Evolutionary conservation across 805 yeast genomes (phyloP).

Genomic region (Starmerella riodocensis): DNA sequence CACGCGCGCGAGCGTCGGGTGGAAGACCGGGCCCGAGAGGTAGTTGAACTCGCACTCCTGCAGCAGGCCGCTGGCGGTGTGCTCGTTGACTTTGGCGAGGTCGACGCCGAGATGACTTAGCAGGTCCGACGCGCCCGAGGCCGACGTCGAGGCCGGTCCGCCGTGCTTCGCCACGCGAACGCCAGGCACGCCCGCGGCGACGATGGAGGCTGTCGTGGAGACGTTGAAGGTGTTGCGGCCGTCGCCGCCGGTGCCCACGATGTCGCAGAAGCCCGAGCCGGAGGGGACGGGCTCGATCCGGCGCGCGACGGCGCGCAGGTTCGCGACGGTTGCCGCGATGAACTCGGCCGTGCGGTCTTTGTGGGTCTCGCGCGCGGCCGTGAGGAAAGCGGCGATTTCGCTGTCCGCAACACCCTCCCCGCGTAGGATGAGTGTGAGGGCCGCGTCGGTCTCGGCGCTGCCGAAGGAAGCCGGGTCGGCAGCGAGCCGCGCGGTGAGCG

Average conservation of each 20-base stretch:
- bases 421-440: constrained; percentile 33
- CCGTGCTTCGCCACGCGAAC: constrained; percentile 86
- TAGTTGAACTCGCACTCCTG: constrained; percentile 44
- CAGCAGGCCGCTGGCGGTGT: constrained; percentile 45
- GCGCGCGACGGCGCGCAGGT: constrained; percentile 43
- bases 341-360: constrained; percentile 69
- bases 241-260: constrained; percentile 98
- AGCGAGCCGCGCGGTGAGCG: constrained; percentile 45
- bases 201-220: constrained; percentile 86
- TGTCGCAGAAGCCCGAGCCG: constrained; percentile 52
- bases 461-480: constrained; percentile 47
- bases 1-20: constrained; percentile 76
- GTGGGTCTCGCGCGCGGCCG: constrained; percentile 58
- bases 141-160: constrained; percentile 88
- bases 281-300: constrained; percentile 18
- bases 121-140: constrained; percentile 89
- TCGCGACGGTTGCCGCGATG: constrained; percentile 74
- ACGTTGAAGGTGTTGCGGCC: constrained; percentile 96
- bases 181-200: constrained; percentile 71
- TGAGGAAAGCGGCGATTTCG: constrained; percentile 64
- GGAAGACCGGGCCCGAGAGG: constrained; percentile 87
- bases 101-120: constrained; percentile 74
- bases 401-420: constrained; percentile 46
- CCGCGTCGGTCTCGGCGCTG: constrained; percentile 50
- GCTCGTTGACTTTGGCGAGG: constrained; percentile 49